Base-by-base conservation (phyloP, 2,329 filamentous ascomycete species). In the Cladosporium oxysporum region DNA sequence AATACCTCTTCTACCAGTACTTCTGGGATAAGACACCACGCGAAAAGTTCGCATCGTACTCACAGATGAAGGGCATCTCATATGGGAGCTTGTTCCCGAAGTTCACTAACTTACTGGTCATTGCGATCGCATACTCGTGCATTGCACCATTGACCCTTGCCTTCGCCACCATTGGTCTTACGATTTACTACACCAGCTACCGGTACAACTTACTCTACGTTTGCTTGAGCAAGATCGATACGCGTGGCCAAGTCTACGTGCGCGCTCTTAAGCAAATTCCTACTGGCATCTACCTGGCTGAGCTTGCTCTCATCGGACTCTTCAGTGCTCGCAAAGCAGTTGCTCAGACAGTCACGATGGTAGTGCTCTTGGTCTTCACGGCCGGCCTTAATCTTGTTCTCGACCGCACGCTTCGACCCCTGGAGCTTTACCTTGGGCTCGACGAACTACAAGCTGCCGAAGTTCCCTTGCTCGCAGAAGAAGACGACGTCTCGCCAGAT, bases 161-260 rank as follows among this genome's bases (percentile, higher is more conserved):
- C 44, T 83, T 84, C 68, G 78, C 80, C 5, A 76, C 76, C 7
- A 71, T 83, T 16, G 81, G 81, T 18, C 73, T 83, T 31, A 71
- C 70, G 35, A 75, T 83, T 8, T 77, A 82, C 67, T 83, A 83
- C 72, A 67, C 83, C 50, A 80, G 78, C 61, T 83, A 80, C 72
- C 78, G 80, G 21, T 83, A 84, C 76, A 82, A 82, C 66, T 76
- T 83, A 69, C 77, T 83, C 12, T 84, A 82, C 70, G 80, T 82
- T 14, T 58, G 70, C 29, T 81, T 81, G 71, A 80, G 80, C 66
- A 80, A 79, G 65, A 76, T 82, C 62, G 82, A 84, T 67, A 83
- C 82, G 31, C 79, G 80, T 68, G 82, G 82, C 49, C 77, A 77
- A 18, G 77, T 78, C 2, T 83, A 83, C 70, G 77, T 79, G 62